Conservation (phyloP, 1,139 yeast genomes). For the Diutina ranongensis region DNA sequence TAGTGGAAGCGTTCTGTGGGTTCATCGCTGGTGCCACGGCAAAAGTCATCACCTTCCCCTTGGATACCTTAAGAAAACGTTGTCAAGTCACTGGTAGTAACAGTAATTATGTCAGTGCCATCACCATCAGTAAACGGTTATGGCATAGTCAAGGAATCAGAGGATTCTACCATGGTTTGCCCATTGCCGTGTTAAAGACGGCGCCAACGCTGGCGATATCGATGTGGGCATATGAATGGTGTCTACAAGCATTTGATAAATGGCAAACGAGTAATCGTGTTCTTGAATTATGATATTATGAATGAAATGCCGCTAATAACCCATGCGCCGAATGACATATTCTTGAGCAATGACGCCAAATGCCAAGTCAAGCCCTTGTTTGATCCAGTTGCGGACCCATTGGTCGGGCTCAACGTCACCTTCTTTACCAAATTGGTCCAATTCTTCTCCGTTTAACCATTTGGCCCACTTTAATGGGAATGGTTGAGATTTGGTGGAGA, state of each 20-base stretch:
- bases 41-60: conserved; percentile 69
- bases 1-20: conserved; percentile 59
- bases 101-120: conserved; percentile 18
- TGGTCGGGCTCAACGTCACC: conserved; percentile 71
- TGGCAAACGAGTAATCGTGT: background rate
- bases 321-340: conserved; percentile 90
- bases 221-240: conserved; percentile 56
- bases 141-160: conserved; percentile 9
- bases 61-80: conserved; percentile 74
- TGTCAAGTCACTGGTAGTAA: conserved; percentile 44
- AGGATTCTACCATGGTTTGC: conserved; percentile 67
- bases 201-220: conserved; percentile 79
- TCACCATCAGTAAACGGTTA: conserved; percentile 32
- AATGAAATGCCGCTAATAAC: conserved; percentile 22
- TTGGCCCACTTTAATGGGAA: conserved; percentile 84
- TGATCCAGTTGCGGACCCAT: conserved; percentile 94
- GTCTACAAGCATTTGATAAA: background rate
- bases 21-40: conserved; percentile 66
- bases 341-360: conserved; percentile 84
- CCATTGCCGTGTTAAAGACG: conserved; percentile 58
- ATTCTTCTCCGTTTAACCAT: conserved; percentile 55
- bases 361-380: conserved; percentile 66
- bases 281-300: background rate
- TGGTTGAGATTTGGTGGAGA: conserved; percentile 73
- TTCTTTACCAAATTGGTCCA: conserved; percentile 15